phyloP scores from a whole-genome alignment of 441 rosid genomes.

The Mallotus repandus region DNA sequence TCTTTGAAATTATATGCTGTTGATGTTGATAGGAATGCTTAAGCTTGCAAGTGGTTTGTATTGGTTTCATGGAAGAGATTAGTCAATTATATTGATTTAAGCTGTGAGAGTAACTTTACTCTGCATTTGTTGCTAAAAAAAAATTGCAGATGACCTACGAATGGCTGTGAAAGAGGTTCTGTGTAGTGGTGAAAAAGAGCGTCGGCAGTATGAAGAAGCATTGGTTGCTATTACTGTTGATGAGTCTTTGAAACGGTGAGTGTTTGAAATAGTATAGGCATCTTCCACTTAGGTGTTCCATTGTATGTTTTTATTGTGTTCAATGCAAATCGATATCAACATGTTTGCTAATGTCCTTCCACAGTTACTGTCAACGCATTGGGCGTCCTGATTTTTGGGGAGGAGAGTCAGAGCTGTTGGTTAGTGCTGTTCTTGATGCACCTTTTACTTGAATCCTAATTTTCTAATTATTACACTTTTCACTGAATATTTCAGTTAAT shows the following conservation, averaged over 20 bases:
- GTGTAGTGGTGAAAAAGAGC: constrained; percentile 59
- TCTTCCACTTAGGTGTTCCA: constrained; percentile 6
- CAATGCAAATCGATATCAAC: background rate
- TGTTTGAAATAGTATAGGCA: background rate
- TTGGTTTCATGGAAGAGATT: background rate
- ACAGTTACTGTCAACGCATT: constrained; percentile 79
- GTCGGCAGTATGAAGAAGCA: constrained; percentile 70
- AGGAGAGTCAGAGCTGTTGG: constrained; percentile 93
- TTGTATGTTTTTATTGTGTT: background rate
- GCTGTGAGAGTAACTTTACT: too few species aligned
- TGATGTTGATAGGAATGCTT: background rate
- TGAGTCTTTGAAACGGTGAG: constrained; percentile 73
- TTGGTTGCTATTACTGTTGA: constrained; percentile 76
- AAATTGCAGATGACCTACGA: constrained; percentile 68
- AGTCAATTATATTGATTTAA: background rate
- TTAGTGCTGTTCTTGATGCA: constrained; percentile 36
- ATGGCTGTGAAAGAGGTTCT: constrained; percentile 88
- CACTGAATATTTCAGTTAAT: background rate
- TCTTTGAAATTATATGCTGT: background rate
- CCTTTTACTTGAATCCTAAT: background rate
- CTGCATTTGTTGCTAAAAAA: too few species aligned
- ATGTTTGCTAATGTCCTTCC: constrained; percentile 12
- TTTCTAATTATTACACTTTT: background rate
- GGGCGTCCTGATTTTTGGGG: constrained; percentile 83
- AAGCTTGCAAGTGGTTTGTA: background rate